Percentiles rank a stretch among this genome's conserved stretches.
Evolutionary conservation across 2,329 filamentous ascomycete species (phyloP).

Genomic region (Ascochyta viciae-villosae): DNA sequence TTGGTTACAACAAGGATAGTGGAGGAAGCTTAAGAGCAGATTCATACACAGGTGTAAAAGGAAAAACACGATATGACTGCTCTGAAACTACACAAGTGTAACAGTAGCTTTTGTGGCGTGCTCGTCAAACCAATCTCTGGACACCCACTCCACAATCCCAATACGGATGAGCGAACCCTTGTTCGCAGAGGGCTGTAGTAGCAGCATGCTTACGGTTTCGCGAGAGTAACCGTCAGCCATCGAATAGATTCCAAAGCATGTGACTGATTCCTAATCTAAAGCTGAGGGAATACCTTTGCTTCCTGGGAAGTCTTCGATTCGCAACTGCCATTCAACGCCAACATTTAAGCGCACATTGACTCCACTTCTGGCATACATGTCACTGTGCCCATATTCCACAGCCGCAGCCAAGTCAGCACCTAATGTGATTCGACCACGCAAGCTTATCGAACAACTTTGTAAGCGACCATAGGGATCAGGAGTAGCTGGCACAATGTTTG

Average conservation of each 20-base stretch:
- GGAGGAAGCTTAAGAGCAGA: no score
- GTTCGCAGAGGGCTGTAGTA: background rate
- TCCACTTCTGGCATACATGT: no score
- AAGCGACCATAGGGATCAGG: background rate
- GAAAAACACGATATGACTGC: no score
- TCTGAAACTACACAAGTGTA: background rate
- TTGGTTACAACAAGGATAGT: no score
- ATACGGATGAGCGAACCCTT: background rate
- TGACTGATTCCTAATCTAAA: background rate
- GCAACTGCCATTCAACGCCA: no score
- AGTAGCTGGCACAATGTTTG: background rate
- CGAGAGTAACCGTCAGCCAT: no score
- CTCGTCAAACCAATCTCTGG: background rate
- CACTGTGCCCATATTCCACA: no score
- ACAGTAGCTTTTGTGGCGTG: background rate
- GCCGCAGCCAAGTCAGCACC: background rate
- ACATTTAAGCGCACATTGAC: no score
- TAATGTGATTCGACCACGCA: background rate
- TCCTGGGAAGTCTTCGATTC: no score
- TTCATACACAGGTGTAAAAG: no score
- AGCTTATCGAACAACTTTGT: background rate
- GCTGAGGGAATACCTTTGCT: background rate
- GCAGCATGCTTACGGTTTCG: background rate
- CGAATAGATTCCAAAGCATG: background rate
- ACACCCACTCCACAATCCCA: background rate